Evolutionary conservation across 768 basidiomycete species (phyloP).

Genomic region (Serpula lacrymans): DNA sequence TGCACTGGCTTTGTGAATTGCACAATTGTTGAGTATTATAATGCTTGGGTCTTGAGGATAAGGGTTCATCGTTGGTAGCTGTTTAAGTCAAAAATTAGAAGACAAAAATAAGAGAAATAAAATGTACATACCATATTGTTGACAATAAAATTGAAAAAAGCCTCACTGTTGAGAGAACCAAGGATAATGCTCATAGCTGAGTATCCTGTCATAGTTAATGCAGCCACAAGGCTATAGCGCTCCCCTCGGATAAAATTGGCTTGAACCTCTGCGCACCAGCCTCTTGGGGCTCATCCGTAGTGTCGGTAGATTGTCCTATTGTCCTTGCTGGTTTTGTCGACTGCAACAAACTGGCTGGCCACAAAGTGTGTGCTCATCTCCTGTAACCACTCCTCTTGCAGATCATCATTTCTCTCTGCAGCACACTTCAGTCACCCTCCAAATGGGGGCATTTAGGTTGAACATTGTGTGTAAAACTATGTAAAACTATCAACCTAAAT

Average conservation of each 20-base stretch:
- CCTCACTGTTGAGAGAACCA: conserved; percentile 30
- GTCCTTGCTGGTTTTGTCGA: conserved; percentile 35
- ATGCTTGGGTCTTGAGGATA: conserved; percentile 23
- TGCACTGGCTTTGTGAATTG: conserved; percentile 25
- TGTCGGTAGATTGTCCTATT: conserved; percentile 16
- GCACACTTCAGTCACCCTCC: too few relatives aligned
- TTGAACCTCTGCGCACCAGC: conserved; percentile 14
- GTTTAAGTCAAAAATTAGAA: background rate
- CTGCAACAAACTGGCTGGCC: conserved; percentile 15
- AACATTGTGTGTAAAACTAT: too few relatives aligned
- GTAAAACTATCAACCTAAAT: too few relatives aligned
- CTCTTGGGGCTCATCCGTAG: conserved; percentile 23
- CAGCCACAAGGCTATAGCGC: conserved; percentile 31
- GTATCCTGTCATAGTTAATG: conserved; percentile 32
- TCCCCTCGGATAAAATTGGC: conserved; percentile 25
- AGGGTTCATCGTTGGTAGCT: conserved; percentile 25
- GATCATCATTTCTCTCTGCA: conserved; percentile 3
- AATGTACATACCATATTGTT: conserved; percentile 29
- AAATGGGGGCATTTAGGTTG: too few relatives aligned
- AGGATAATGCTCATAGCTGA: conserved; percentile 15
- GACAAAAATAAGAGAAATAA: background rate
- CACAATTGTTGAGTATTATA: conserved; percentile 27
- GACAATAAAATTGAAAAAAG: conserved; percentile 35
- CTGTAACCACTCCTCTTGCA: background rate
- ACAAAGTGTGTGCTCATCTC: conserved; percentile 11